Percentiles rank a stretch among this genome's conserved stretches.
phyloP scores from a whole-genome alignment of 2,329 filamentous ascomycete genomes.

The Apiospora phragmitis region DNA sequence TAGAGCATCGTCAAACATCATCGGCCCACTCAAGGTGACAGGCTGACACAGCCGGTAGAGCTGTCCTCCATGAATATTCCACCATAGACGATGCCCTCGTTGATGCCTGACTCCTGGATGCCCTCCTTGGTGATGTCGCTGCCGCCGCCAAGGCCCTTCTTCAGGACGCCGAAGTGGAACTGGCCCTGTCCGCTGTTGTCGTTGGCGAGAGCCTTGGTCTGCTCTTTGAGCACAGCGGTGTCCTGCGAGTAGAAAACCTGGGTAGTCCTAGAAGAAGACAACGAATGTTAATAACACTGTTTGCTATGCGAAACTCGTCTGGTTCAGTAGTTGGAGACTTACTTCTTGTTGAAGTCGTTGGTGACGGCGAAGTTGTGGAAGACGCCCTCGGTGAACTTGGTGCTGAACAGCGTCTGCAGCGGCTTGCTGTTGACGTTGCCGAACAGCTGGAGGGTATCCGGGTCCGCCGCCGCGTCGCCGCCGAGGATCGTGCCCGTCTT shows the following conservation, averaged over 20 bases:
- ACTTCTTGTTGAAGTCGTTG: constrained; percentile 58
- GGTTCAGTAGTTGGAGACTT: constrained; percentile 22
- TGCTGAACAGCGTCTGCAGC: constrained; percentile 50
- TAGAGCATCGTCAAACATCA: no score
- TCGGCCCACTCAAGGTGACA: constrained; percentile 14
- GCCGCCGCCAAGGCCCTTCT: constrained; percentile 54
- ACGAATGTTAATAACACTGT: not conserved
- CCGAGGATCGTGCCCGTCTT: constrained; percentile 56
- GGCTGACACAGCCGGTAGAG: constrained; percentile 37
- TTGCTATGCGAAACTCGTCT: no score
- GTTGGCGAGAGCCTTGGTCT: constrained; percentile 47
- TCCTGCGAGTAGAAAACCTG: constrained; percentile 59
- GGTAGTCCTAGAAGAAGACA: constrained; percentile 52
- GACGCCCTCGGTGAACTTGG: constrained; percentile 47
- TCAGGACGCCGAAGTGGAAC: constrained; percentile 62
- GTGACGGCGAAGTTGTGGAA: constrained; percentile 65
- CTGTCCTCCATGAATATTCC: constrained; percentile 56
- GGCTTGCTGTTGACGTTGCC: constrained; percentile 47
- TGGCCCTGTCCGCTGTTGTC: constrained; percentile 59
- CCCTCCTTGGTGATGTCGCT: constrained; percentile 48
- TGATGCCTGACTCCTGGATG: constrained; percentile 46
- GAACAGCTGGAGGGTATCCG: constrained; percentile 46
- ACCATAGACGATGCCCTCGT: constrained; percentile 54
- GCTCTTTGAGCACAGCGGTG: constrained; percentile 42
- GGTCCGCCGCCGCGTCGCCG: constrained; percentile 27